These are phyloP conservation scores for Ustilago shanxiensis DNA, from an alignment of 1,284 basidiomycete genomes.

Conservation along the genomic window DNA sequence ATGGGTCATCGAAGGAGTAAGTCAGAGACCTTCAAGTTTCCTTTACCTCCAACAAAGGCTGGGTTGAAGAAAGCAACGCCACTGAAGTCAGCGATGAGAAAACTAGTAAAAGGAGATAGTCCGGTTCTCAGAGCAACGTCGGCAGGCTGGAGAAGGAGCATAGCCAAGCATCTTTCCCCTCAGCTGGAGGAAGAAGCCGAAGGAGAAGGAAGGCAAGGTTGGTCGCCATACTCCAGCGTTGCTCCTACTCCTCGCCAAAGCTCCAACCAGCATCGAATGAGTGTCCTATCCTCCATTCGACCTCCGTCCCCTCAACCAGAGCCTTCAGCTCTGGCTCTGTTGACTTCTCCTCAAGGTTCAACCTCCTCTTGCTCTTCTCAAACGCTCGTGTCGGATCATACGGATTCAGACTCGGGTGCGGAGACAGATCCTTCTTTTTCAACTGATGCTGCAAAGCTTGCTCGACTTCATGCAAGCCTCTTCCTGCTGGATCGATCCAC, in stretches of 20 bases:
- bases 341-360: neutral
- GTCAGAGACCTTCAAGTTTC: conserved; percentile 42
- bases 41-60: conserved; percentile 22
- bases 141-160: neutral
- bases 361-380: conserved; percentile 23
- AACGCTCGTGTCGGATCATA: conserved; percentile 25
- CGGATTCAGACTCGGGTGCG: conserved; percentile 5
- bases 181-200: conserved; percentile 14
- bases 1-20: conserved; percentile 15
- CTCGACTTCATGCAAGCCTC: conserved; percentile 37
- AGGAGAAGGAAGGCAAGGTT: conserved; percentile 20
- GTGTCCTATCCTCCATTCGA: neutral
- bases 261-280: conserved; percentile 9
- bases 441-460: conserved; percentile 38
- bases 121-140: neutral
- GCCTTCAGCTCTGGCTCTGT: neutral
- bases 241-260: conserved; percentile 34
- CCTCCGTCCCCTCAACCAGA: neutral
- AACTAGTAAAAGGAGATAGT: neutral
- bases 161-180: neutral
- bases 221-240: conserved; percentile 37
- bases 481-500: conserved; percentile 16
- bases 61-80: neutral
- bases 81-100: conserved; percentile 31
- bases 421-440: conserved; percentile 13